phyloP scores from a whole-genome alignment of 176 grass and related monocot genomes.

The Rhynchospora tenuis region DNA sequence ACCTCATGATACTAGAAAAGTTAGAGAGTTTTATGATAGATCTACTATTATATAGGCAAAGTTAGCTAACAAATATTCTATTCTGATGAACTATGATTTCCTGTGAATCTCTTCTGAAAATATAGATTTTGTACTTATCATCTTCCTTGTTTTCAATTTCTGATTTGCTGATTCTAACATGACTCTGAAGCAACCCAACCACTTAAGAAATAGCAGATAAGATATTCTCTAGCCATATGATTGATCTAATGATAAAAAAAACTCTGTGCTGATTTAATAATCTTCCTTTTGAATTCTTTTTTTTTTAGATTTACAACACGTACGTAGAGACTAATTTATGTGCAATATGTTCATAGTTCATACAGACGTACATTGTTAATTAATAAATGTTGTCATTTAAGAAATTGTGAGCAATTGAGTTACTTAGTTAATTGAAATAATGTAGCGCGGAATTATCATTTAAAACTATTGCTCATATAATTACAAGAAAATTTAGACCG shows the following conservation, averaged over 20 bases:
- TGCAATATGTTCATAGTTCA: too few species aligned
- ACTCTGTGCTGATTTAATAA: not conserved
- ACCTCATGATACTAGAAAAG: not conserved
- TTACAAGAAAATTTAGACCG: too few species aligned
- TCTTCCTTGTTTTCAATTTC: not conserved
- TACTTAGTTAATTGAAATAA: too few species aligned
- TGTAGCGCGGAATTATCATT: too few species aligned
- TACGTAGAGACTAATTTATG: too few species aligned
- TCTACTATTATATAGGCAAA: not conserved
- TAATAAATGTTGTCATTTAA: too few species aligned
- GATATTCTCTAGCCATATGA: not conserved
- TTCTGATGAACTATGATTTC: not conserved
- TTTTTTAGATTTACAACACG: too few species aligned
- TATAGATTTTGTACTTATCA: not conserved
- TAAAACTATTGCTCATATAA: too few species aligned
- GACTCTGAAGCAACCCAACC: not conserved
- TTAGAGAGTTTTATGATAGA: not conserved
- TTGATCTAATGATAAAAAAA: not conserved
- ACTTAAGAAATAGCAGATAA: not conserved
- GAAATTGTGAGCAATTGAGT: too few species aligned
- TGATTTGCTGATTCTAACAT: not conserved
- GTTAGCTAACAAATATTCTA: not conserved
- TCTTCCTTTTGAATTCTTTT: not conserved
- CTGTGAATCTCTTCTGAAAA: not conserved
- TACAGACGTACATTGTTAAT: too few species aligned